These are phyloP conservation scores for Darksidea phi DNA, from an alignment of 495 filamentous ascomycete genomes.

Conservation along the genomic window DNA sequence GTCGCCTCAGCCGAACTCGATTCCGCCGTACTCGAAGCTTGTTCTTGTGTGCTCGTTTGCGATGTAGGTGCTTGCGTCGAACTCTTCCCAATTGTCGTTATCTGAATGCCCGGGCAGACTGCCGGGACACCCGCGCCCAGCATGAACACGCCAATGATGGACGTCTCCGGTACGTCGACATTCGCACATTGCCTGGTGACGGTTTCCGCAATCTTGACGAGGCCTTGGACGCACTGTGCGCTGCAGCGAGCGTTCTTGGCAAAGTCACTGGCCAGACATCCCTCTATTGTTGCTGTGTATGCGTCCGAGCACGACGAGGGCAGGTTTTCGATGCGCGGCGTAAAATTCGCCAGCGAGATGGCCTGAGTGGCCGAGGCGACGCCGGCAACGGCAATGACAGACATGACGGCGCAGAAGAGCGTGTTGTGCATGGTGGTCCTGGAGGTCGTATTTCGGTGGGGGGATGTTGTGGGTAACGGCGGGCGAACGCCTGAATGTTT, in stretches of 20 bases:
- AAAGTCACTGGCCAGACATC: conserved; percentile 30
- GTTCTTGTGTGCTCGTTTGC: neutral
- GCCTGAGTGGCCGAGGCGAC: conserved; percentile 16
- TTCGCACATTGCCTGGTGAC: conserved; percentile 10
- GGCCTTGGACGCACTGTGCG: conserved; percentile 21
- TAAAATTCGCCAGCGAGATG: conserved; percentile 33
- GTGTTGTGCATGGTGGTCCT: conserved; percentile 15
- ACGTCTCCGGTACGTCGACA: conserved; percentile 24
- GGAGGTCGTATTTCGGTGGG: neutral
- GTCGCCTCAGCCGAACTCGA: neutral
- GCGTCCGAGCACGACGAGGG: conserved; percentile 24
- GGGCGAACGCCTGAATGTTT: neutral
- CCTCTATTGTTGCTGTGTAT: conserved; percentile 19
- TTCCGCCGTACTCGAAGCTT: neutral
- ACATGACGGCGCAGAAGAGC: neutral
- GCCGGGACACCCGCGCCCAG: conserved; percentile 20
- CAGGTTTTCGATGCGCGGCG: conserved; percentile 27
- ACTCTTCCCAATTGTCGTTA: conserved; percentile 9
- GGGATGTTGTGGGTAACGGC: neutral
- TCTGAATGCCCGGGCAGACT: conserved; percentile 20
- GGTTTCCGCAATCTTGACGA: conserved; percentile 12
- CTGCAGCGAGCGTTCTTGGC: conserved; percentile 8
- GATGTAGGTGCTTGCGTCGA: conserved; percentile 9
- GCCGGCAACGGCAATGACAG: conserved; percentile 9
- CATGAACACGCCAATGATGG: conserved; percentile 32